Evolutionary conservation across 352 stramenopile genomes (phyloP).

Genomic region (Pythium aristosporum): DNA sequence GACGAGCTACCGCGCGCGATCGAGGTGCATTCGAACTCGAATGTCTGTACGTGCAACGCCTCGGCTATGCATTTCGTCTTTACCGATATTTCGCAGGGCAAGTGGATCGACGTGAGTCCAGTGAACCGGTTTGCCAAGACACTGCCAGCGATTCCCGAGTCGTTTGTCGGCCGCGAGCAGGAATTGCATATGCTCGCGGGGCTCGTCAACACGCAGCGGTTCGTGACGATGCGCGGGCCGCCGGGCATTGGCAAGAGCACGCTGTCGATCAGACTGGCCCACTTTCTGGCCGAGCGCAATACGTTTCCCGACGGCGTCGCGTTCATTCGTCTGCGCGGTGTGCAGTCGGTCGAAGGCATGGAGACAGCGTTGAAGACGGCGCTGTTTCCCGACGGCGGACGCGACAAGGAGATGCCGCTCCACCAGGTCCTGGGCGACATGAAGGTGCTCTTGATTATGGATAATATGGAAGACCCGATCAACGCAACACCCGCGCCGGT

Average conservation of each 20-base stretch:
- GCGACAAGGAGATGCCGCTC: conserved; percentile 64
- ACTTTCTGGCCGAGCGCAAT: conserved; percentile 73
- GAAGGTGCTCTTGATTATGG: conserved; percentile 69
- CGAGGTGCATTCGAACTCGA: conserved; percentile 49
- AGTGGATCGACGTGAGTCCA: conserved; percentile 74
- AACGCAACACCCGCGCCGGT: conserved; percentile 59
- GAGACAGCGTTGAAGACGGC: conserved; percentile 73
- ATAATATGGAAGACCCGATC: conserved; percentile 84
- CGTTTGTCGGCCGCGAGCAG: conserved; percentile 73
- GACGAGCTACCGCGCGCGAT: conserved; percentile 35
- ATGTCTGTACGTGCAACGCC: conserved; percentile 54
- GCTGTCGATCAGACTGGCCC: conserved; percentile 64
- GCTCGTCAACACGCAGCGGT: conserved; percentile 52
- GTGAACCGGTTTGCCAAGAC: conserved; percentile 70
- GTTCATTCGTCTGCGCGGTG: conserved; percentile 65
- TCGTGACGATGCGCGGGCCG: conserved; percentile 72
- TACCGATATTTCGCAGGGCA: conserved; percentile 65
- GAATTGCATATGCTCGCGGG: conserved; percentile 69
- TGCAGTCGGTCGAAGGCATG: conserved; percentile 69
- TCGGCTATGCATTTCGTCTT: conserved; percentile 63
- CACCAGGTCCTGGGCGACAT: conserved; percentile 52
- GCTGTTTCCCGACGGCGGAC: conserved; percentile 57
- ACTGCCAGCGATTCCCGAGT: conserved; percentile 60
- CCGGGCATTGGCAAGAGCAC: conserved; percentile 81
- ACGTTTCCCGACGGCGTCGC: conserved; percentile 73